Base-by-base conservation (phyloP, 331 rosid genomes). In the Erythrophleum ivorense region DNA sequence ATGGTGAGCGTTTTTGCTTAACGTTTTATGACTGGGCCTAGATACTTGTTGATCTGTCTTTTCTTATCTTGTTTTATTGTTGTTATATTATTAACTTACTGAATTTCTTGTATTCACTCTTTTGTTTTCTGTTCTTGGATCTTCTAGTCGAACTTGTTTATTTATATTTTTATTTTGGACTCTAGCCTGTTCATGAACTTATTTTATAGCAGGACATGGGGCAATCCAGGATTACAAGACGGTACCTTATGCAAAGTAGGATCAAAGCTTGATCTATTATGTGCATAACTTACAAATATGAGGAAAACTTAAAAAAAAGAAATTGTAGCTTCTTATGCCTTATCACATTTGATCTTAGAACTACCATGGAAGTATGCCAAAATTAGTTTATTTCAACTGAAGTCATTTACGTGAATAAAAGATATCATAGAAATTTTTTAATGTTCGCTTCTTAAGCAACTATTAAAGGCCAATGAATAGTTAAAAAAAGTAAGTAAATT, bases 1-100 rank as follows among this genome's bases (percentile, higher is more conserved):
- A 66, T 82, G 97, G 97, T 92, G 9, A 59, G 84, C 14, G 49
- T 68, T 8, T 31, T 53, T 79, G 1, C 1, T 8, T 4, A 2
- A 3, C 18, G 7, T 63, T 50, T 57, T 78, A 21, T 55, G 62
- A 49, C 55, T 75, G 13, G 8, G 6, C 36, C 15, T 45, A 19
- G 71, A 52, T 50, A 7, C 55, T 68, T 71, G 6, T 70, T 63
- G 18, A 46, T 54, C 10, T 43, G 19, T 76, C 65, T 79, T 52
- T 54, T 74, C 13, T 11, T 45, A 15, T 79, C 13, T 15, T 82
- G 14, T 36, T 62, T 41, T 12, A 2, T 49, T 70, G 45, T 53
- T n/a, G 48, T 63, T 57, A 45, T 76, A 9, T 46, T 38, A 2
- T 62, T 38, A 24, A 29, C 33, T 19, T 9, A 7, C 7, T 4